Evolutionary conservation across 139 green algal species (phyloP).

Genomic region (Dunaliella sp.): DNA sequence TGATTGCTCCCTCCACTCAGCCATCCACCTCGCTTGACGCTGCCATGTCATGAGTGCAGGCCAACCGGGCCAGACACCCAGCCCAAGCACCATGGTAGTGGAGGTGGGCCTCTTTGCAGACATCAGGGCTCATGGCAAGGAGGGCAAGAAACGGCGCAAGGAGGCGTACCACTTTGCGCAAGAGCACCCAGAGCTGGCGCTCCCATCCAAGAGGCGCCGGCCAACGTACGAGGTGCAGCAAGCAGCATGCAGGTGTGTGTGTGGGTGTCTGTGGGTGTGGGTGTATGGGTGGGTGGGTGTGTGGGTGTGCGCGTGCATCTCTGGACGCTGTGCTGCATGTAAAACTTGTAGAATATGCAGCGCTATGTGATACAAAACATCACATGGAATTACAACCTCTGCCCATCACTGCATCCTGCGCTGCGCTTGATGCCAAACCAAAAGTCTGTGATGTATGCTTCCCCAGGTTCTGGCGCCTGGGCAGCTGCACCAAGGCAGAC

Average conservation of each 20-base stretch:
- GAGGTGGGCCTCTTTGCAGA: slow-evolving; percentile 16
- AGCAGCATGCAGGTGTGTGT: neutral
- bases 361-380: neutral
- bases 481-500: neutral
- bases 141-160: neutral
- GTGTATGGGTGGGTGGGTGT: neutral
- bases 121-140: slow-evolving; percentile 12
- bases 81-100: neutral
- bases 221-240: slow-evolving; percentile 1
- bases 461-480: neutral
- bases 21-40: too few relatives aligned
- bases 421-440: too few relatives aligned
- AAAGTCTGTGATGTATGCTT: neutral
- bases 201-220: neutral
- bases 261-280: neutral
- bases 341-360: neutral
- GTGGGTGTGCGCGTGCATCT: neutral
- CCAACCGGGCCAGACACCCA: neutral
- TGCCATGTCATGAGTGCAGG: too few relatives aligned
- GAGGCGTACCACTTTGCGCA: neutral
- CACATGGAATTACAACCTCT: neutral
- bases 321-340: neutral
- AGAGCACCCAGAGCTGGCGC: neutral
- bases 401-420: too few relatives aligned
- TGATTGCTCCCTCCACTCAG: too few relatives aligned